A percentile compares a stretch with the other conserved stretches of the same genome.
Conservation (phyloP, 768 basidiomycete genomes). For the Serendipita sp. region DNA sequence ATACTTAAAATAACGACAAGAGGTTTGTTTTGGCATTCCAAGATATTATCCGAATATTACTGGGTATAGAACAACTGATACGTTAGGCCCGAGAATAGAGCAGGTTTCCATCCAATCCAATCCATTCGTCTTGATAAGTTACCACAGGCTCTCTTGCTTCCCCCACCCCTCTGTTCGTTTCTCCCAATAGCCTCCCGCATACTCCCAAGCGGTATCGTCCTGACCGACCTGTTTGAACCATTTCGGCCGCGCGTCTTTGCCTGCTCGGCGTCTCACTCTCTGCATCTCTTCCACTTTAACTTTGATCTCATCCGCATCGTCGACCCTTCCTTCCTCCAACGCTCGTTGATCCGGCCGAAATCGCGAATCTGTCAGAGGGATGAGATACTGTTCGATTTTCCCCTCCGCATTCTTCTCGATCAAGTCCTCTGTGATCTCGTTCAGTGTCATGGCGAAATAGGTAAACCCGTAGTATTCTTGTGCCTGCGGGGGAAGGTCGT, state of each 20-base stretch:
- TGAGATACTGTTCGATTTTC: neutral
- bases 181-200: slow-evolving; percentile 75
- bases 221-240: slow-evolving; percentile 54
- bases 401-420: neutral
- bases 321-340: slow-evolving; percentile 58
- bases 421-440: slow-evolving; percentile 52
- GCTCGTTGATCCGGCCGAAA: slow-evolving; percentile 68
- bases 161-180: slow-evolving; percentile 47
- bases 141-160: slow-evolving; percentile 9
- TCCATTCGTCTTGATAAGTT: neutral
- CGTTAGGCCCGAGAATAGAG: no score
- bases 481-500: slow-evolving; percentile 54
- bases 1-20: no score
- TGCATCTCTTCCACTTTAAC: slow-evolving; percentile 56
- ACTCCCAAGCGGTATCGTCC: slow-evolving; percentile 47
- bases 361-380: slow-evolving; percentile 66
- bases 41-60: no score
- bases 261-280: slow-evolving; percentile 46
- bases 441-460: slow-evolving; percentile 57
- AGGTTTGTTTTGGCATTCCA: no score
- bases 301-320: slow-evolving; percentile 59
- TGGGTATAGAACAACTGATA: no score
- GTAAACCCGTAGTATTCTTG: slow-evolving; percentile 73
- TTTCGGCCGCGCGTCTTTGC: slow-evolving; percentile 41
- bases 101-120: no score